Percentiles rank a stretch among this genome's conserved stretches.
These are phyloP conservation scores for Hypoxylon trugodes DNA, from an alignment of 495 filamentous ascomycete genomes.

Conservation along the genomic window DNA sequence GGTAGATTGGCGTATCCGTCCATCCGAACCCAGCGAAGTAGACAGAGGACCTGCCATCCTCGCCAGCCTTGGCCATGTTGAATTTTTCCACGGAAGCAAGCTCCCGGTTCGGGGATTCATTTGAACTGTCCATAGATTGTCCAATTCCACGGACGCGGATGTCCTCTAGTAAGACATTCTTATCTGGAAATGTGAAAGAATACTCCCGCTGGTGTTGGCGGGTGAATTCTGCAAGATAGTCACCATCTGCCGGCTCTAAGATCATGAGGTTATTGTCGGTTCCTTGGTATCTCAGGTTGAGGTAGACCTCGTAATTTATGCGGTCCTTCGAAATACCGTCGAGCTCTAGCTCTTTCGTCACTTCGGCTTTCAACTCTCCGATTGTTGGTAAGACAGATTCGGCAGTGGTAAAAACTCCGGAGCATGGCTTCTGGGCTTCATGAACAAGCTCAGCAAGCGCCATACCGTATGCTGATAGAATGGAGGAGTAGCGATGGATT, in stretches of 20 bases:
- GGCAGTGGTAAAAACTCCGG: background rate
- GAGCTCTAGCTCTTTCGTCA: conserved; percentile 59
- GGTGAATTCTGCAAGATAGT: conserved; percentile 61
- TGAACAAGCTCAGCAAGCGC: conserved; percentile 85
- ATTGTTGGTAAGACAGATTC: conserved; percentile 41
- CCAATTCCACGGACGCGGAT: conserved; percentile 77
- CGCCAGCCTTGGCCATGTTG: conserved; percentile 53
- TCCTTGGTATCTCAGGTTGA: conserved; percentile 77
- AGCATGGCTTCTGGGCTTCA: conserved; percentile 70
- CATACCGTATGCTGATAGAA: conserved; percentile 87
- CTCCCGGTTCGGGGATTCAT: conserved; percentile 36
- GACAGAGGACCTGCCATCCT: conserved; percentile 49
- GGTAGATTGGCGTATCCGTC: conserved; percentile 73
- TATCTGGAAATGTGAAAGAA: conserved; percentile 75
- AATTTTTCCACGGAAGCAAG: background rate
- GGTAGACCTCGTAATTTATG: conserved; percentile 74
- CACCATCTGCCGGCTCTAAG: conserved; percentile 61
- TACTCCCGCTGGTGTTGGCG: conserved; percentile 81
- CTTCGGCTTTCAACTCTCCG: conserved; percentile 64
- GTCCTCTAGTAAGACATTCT: conserved; percentile 73
- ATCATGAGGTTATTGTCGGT: conserved; percentile 79
- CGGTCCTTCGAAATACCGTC: conserved; percentile 68
- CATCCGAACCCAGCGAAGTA: conserved; percentile 71
- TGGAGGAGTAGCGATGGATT: conserved; percentile 80
- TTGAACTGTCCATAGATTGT: conserved; percentile 65